Evolutionary conservation across 2,329 filamentous ascomycete species (phyloP).

Genomic region (Ascochyta rabiei): DNA sequence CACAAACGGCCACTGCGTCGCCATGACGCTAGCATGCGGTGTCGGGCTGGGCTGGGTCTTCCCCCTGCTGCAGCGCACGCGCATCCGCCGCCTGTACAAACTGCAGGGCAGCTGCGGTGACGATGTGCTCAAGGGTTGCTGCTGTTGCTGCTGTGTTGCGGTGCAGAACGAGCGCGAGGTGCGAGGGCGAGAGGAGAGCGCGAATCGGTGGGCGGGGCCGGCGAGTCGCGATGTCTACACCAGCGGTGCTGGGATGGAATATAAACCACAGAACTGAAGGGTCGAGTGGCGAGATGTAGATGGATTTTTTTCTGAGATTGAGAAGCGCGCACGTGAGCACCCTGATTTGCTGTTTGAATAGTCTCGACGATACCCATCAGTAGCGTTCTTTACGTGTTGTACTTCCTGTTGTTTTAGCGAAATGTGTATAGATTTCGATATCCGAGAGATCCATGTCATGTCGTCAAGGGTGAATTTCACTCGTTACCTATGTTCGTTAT

Average conservation of each 20-base stretch:
- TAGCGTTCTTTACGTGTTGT: neutral
- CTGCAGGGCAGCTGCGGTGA: slow-evolving; percentile 45
- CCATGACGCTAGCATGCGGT: slow-evolving; percentile 47
- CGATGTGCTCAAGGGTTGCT: slow-evolving; percentile 47
- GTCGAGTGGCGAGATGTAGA: neutral
- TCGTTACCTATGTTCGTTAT: too few species aligned
- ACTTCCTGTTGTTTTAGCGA: neutral
- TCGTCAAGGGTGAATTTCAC: too few species aligned
- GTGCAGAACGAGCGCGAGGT: slow-evolving; percentile 56
- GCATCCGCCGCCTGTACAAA: slow-evolving; percentile 53
- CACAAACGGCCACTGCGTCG: slow-evolving; percentile 50
- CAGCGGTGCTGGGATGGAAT: slow-evolving; percentile 41
- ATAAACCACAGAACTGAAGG: slow-evolving; percentile 40
- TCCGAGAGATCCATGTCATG: neutral
- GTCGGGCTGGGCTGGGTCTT: slow-evolving; percentile 49
- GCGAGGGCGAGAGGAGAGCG: slow-evolving; percentile 51
- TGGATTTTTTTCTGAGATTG: too few species aligned
- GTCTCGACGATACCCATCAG: neutral
- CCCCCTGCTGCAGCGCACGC: slow-evolving; percentile 45
- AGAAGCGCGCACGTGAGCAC: neutral
- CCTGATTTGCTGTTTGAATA: neutral
- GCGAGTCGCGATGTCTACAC: slow-evolving; percentile 43
- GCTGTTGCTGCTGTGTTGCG: slow-evolving; percentile 51
- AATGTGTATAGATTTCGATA: neutral
- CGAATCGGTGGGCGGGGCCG: slow-evolving; percentile 47